phyloP scores from a whole-genome alignment of 306 rosid genomes.

The Citrullus colocynthis region DNA sequence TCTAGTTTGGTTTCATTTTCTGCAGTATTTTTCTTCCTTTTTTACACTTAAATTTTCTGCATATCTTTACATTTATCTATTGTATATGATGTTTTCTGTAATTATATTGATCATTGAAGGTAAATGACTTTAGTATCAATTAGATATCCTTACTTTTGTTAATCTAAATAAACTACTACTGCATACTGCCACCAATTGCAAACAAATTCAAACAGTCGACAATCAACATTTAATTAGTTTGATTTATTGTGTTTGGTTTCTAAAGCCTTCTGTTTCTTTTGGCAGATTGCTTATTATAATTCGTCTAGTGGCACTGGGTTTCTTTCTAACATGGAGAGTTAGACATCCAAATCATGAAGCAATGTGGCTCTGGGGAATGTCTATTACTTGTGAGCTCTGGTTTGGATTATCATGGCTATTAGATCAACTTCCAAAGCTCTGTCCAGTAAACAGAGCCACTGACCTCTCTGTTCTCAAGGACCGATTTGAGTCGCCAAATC shows the following conservation, averaged over 20 bases:
- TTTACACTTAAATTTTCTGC: no score
- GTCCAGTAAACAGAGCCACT: constrained; percentile 67
- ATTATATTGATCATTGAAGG: no score
- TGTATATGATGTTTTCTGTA: no score
- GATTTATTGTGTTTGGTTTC: neutral
- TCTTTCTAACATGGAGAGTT: constrained; percentile 74
- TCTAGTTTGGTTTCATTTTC: no score
- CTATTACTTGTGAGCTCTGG: constrained; percentile 72
- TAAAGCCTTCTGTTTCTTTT: neutral
- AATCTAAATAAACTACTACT: no score
- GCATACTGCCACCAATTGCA: no score
- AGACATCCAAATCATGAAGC: constrained; percentile 67
- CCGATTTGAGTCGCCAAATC: constrained; percentile 61
- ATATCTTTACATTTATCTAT: no score
- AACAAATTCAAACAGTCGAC: no score
- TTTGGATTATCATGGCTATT: constrained; percentile 79
- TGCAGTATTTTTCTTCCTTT: no score
- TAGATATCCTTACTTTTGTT: no score
- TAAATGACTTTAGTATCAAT: no score
- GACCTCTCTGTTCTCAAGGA: constrained; percentile 64
- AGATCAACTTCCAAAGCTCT: constrained; percentile 80
- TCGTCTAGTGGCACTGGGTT: constrained; percentile 58
- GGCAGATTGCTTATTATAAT: constrained; percentile 48
- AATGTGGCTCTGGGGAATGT: constrained; percentile 86
- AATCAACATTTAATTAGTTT: neutral